A percentile compares a stretch with the other conserved stretches of the same genome.
phyloP scores from a whole-genome alignment of 106 monocot genomes.

The Cymbidium sinense region DNA sequence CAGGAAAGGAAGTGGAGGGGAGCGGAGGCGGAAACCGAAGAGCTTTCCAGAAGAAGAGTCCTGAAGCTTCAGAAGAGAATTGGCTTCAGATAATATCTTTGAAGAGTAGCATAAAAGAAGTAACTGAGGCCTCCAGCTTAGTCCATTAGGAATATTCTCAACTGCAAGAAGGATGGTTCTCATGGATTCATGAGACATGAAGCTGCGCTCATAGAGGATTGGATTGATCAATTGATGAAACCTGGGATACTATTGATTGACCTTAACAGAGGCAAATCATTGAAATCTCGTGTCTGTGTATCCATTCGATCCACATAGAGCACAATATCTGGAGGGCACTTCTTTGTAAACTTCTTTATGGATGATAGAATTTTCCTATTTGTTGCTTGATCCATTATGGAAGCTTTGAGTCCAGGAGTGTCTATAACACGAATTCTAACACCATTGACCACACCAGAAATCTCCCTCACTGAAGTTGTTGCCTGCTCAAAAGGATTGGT shows the following conservation, averaged over 20 bases:
- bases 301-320: constrained; percentile 92
- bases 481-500: constrained; percentile 57
- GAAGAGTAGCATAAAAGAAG: constrained; percentile 87
- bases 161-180: constrained; percentile 93
- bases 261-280: constrained; percentile 74
- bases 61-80: constrained; percentile 76
- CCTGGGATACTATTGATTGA: constrained; percentile 61
- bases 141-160: constrained; percentile 74
- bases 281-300: constrained; percentile 79
- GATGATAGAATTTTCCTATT: constrained; percentile 61
- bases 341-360: constrained; percentile 75
- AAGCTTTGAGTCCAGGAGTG: constrained; percentile 77
- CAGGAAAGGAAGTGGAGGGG: constrained; percentile 82
- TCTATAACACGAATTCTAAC: constrained; percentile 74
- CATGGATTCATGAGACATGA: constrained; percentile 87
- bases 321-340: constrained; percentile 85
- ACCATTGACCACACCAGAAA: constrained; percentile 66
- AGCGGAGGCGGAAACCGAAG: constrained; percentile 66
- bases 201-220: constrained; percentile 84
- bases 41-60: constrained; percentile 70
- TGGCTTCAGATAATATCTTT: constrained; percentile 87
- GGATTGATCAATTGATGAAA: constrained; percentile 84
- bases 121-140: constrained; percentile 78
- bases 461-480: constrained; percentile 57
- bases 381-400: constrained; percentile 65